Evolutionary conservation across 176 grass and related monocot genomes (phyloP).

Genomic region (Triticum timopheevii): DNA sequence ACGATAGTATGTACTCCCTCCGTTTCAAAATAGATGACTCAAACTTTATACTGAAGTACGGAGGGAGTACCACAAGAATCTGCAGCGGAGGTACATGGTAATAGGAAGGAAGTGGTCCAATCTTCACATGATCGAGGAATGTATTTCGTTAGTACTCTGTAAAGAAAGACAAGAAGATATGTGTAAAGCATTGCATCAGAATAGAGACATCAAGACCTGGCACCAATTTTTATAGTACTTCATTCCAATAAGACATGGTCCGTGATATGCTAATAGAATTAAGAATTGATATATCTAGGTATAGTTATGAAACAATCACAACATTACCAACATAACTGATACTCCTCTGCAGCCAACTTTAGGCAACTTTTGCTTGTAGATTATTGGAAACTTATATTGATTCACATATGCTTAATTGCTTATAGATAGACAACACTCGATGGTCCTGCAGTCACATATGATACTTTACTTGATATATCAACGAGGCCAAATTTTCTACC

Average conservation of each 20-base stretch:
- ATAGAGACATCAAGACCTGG: not conserved
- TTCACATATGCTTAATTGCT: not conserved
- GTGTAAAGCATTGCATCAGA: not conserved
- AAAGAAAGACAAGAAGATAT: slow-evolving; percentile 4
- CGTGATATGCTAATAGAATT: not conserved
- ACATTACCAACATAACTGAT: not conserved
- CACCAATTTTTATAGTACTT: slow-evolving; percentile 10
- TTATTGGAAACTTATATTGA: not conserved
- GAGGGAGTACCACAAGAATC: slow-evolving; percentile 56
- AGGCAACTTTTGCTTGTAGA: slow-evolving; percentile 6
- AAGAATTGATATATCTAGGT: not conserved
- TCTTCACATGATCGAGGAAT: slow-evolving; percentile 40
- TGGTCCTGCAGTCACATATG: not conserved
- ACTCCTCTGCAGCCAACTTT: not conserved
- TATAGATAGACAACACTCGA: not conserved
- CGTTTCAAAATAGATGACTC: too few relatives aligned
- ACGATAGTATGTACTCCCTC: slow-evolving; percentile 18
- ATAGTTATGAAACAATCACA: not conserved
- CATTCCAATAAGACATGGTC: slow-evolving; percentile 7
- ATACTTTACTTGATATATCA: slow-evolving; percentile 1
- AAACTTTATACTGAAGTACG: too few relatives aligned
- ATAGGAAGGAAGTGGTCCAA: slow-evolving; percentile 76
- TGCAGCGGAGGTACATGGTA: slow-evolving; percentile 87
- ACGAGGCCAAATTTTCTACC: not conserved
- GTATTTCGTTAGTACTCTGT: not conserved